Evolutionary conservation across 257 asterid genomes (phyloP), one percentile per base, ranked within the genome.

Genomic region (Sherardia arvensis): DNA sequence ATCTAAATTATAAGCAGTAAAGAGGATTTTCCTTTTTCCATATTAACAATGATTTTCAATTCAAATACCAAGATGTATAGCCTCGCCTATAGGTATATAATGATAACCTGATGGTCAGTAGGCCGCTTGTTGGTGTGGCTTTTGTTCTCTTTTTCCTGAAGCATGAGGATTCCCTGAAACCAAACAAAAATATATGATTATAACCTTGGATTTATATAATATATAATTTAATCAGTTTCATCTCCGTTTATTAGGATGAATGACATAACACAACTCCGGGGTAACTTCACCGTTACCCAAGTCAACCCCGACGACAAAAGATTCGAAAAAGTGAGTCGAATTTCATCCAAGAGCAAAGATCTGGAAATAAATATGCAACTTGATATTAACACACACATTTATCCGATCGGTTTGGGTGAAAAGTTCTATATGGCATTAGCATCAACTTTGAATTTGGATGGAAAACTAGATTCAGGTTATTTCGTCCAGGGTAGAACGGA

Each of bases 371-470:
- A 73, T 36, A 67, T 91, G 94, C 79, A 75, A 69, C 88, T 91
- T 68, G 98, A 91, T 75, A 57, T 91, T 72, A 88, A 88, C 62
- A 75, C 80, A 0, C 92, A 88, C 48, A 80, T 91, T 38, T 91
- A 88, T 66, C 95, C 94, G 1, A 84, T 91, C 85, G 75, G 57
- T 49, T 61, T 47, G 20, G 95, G 91, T n/a, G 96, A 91, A 49
- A 91, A 83, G 61, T 88, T 91, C 80, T 81, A 80, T 84, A 86
- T 91, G 91, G 96, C 84, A 21, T 78, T 91, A 64, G 95, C 95
- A 4, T 73, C 98, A 60, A 91, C 96, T n/a, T 79, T 91, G 73
- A 88, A 86, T 73, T 64, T 88, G 90, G 98, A 91, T 68, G 98
- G 98, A 53, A 84, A 94, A 1, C 98, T 96, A 29, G 98, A 91